These are phyloP conservation scores for Cladosporium halotolerans DNA, from an alignment of 2,329 filamentous ascomycete genomes.

Conservation along the genomic window DNA sequence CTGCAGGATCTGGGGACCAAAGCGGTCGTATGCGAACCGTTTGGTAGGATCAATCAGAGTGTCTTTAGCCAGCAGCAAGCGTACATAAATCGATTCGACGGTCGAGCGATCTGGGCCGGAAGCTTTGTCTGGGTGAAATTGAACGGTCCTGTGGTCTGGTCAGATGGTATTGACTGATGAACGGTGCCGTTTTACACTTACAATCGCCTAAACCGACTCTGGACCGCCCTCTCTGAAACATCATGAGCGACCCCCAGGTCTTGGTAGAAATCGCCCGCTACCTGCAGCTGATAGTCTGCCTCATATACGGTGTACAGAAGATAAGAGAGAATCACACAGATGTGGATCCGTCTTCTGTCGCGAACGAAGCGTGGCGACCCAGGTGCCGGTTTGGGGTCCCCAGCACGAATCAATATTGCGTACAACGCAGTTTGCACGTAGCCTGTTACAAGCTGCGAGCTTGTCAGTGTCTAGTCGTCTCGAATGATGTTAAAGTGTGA, in stretches of 20 bases:
- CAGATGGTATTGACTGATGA: background rate
- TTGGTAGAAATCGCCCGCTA: slow-evolving; percentile 69
- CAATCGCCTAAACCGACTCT: slow-evolving; percentile 76
- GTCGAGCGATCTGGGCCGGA: slow-evolving; percentile 34
- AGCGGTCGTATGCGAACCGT: slow-evolving; percentile 83
- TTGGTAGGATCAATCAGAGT: slow-evolving; percentile 69
- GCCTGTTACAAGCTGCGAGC: slow-evolving; percentile 59
- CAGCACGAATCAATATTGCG: slow-evolving; percentile 79
- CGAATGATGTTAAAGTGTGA: background rate
- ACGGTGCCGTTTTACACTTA: slow-evolving; percentile 14
- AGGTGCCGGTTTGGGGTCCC: slow-evolving; percentile 67
- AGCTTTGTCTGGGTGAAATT: slow-evolving; percentile 80
- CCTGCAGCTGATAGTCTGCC: slow-evolving; percentile 72
- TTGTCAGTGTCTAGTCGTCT: background rate
- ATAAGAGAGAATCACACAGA: slow-evolving; percentile 75
- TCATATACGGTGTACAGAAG: slow-evolving; percentile 91
- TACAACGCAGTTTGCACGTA: slow-evolving; percentile 80
- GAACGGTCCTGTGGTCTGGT: slow-evolving; percentile 38
- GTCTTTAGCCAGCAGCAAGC: slow-evolving; percentile 77
- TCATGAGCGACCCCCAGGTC: slow-evolving; percentile 64
- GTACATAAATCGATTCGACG: slow-evolving; percentile 61
- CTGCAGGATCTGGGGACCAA: slow-evolving; percentile 64
- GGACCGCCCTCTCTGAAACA: slow-evolving; percentile 69
- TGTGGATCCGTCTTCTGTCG: slow-evolving; percentile 77
- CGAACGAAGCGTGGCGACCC: slow-evolving; percentile 61